phyloP scores from a whole-genome alignment of 129 eudicot species.

The Arctium minus region DNA sequence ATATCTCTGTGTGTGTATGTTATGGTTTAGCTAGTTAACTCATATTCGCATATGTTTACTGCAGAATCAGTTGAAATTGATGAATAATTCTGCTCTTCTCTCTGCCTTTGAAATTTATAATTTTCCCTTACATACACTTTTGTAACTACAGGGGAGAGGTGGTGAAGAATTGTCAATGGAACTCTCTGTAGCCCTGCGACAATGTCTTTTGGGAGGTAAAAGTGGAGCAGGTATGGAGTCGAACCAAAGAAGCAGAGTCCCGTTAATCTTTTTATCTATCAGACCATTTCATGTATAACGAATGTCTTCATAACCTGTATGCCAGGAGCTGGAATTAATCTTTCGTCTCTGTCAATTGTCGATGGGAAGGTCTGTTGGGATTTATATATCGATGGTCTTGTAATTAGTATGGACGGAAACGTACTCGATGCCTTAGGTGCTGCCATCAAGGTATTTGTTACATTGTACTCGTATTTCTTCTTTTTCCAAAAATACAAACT shows the following conservation, averaged over 20 bases:
- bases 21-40: background rate
- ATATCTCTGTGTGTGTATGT: background rate
- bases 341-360: constrained; percentile 64
- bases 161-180: constrained; percentile 85
- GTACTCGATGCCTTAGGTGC: constrained; percentile 95
- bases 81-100: background rate
- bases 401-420: constrained; percentile 92
- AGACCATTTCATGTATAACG: background rate
- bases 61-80: background rate
- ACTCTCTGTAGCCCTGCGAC: constrained; percentile 74
- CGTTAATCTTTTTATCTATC: background rate
- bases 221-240: constrained; percentile 71
- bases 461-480: background rate
- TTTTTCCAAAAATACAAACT: background rate
- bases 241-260: background rate
- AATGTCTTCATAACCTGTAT: background rate
- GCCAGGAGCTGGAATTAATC: constrained; percentile 91
- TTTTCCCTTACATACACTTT: background rate
- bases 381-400: constrained; percentile 88
- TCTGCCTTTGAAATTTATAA: background rate
- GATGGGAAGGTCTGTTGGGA: constrained; percentile 97
- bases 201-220: constrained; percentile 91
- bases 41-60: background rate
- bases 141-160: constrained; percentile 72
- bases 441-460: constrained; percentile 74